Evolutionary conservation across 768 basidiomycete species (phyloP).

Genomic region (Leccinum subtestaceum): DNA sequence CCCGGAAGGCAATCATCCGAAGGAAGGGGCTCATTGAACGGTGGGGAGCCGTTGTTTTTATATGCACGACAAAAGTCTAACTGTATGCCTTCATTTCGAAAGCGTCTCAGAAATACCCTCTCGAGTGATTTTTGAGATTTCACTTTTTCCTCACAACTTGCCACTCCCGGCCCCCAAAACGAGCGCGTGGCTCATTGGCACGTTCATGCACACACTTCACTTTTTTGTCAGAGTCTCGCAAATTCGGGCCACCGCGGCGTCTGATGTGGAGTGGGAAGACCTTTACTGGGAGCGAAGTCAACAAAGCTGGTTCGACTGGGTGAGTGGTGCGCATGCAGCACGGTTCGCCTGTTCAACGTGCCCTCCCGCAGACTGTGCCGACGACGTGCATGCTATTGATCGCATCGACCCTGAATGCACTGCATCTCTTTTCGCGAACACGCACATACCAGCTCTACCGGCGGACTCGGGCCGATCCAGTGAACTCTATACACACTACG

Average conservation of each 20-base stretch:
- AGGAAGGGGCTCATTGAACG: slow-evolving; percentile 64
- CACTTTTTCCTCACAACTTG: slow-evolving; percentile 77
- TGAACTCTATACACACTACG: slow-evolving; percentile 66
- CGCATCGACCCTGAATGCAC: slow-evolving; percentile 54
- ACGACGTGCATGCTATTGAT: slow-evolving; percentile 54
- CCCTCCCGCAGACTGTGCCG: slow-evolving; percentile 55
- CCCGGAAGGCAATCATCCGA: slow-evolving; percentile 53
- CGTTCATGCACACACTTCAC: slow-evolving; percentile 63
- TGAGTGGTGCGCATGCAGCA: slow-evolving; percentile 32
- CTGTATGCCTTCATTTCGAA: slow-evolving; percentile 1
- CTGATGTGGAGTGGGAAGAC: slow-evolving; percentile 77
- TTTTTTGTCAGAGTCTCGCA: slow-evolving; percentile 62
- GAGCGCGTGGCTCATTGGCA: slow-evolving; percentile 64
- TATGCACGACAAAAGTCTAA: slow-evolving; percentile 12
- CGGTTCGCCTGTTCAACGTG: slow-evolving; percentile 10
- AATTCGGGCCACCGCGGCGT: slow-evolving; percentile 53
- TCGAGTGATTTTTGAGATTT: slow-evolving; percentile 71
- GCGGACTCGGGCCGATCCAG: slow-evolving; percentile 50
- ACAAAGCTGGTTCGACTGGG: slow-evolving; percentile 80
- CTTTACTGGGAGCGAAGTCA: slow-evolving; percentile 67
- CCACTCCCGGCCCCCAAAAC: slow-evolving; percentile 68
- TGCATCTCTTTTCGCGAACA: slow-evolving; percentile 70
- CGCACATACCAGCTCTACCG: slow-evolving; percentile 66
- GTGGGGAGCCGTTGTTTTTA: slow-evolving; percentile 33
- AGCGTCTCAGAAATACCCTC: slow-evolving; percentile 71